These are phyloP conservation scores for Medicago lupulina DNA, from an alignment of 306 rosid genomes.

Conservation along the genomic window DNA sequence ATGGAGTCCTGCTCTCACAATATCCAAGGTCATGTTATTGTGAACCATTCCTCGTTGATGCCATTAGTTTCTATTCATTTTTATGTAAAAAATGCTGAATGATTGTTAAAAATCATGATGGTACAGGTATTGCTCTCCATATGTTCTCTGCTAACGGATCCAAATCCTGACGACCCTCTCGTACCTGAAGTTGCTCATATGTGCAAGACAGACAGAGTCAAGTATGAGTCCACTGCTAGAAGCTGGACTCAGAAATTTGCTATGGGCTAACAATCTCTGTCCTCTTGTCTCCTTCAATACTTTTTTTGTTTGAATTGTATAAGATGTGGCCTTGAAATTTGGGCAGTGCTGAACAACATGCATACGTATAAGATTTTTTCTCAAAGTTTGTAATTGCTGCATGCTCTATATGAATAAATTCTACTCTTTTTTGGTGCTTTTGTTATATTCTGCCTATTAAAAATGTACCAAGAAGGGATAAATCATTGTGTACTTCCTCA, in stretches of 20 bases:
- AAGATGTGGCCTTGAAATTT: slow-evolving; percentile 36
- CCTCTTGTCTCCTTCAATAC: slow-evolving; percentile 9
- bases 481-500: background rate
- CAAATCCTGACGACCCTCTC: slow-evolving; percentile 93
- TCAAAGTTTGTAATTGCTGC: slow-evolving; percentile 49
- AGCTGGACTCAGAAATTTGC: slow-evolving; percentile 96
- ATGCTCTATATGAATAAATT: slow-evolving; percentile 44
- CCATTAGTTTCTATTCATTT: slow-evolving; percentile 21
- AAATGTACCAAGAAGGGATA: background rate
- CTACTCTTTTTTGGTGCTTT: slow-evolving; percentile 34
- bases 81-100: background rate
- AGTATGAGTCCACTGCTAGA: slow-evolving; percentile 83
- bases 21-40: slow-evolving; percentile 71
- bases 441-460: slow-evolving; percentile 10
- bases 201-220: slow-evolving; percentile 78
- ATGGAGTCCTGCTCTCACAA: slow-evolving; percentile 98
- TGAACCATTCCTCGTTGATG: slow-evolving; percentile 12
- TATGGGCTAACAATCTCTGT: slow-evolving; percentile 58
- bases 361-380: slow-evolving; percentile 44
- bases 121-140: slow-evolving; percentile 81
- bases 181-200: slow-evolving; percentile 95
- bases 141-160: slow-evolving; percentile 87
- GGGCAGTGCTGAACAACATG: slow-evolving; percentile 31
- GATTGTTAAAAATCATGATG: slow-evolving; percentile 21
- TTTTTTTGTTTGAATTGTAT: slow-evolving; percentile 33